Evolutionary conservation across 805 yeast genomes (phyloP).

Genomic region (Helenozyma baotianmanensis): DNA sequence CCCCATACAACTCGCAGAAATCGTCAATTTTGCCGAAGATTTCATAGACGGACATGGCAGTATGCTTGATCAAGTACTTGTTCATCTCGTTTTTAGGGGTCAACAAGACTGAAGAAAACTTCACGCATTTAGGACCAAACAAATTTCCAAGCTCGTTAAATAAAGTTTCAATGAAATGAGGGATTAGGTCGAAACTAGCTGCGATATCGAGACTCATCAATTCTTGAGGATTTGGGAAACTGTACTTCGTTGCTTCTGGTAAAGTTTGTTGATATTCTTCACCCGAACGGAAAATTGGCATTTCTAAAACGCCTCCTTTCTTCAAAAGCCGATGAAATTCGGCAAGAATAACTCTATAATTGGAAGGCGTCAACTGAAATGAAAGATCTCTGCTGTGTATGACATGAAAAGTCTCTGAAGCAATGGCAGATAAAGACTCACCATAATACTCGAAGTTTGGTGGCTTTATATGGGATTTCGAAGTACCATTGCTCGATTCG

Average conservation of each 20-base stretch:
- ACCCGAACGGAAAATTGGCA: slow-evolving; percentile 19
- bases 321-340: slow-evolving; percentile 35
- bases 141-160: slow-evolving; percentile 19
- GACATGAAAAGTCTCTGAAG: slow-evolving; percentile 28
- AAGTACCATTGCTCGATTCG: not conserved
- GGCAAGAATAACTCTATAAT: slow-evolving; percentile 20
- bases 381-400: slow-evolving; percentile 34
- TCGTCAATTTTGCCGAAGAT: slow-evolving; percentile 28
- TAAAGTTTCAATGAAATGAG: slow-evolving; percentile 21
- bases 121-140: slow-evolving; percentile 34
- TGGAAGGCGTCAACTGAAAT: slow-evolving; percentile 26
- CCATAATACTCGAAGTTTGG: slow-evolving; percentile 14
- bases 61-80: slow-evolving; percentile 25
- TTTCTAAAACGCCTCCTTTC: slow-evolving; percentile 31
- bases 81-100: slow-evolving; percentile 28
- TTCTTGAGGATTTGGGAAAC: slow-evolving; percentile 1
- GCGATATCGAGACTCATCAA: slow-evolving; percentile 7
- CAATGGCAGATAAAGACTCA: slow-evolving; percentile 21
- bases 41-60: slow-evolving; percentile 28
- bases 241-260: not conserved
- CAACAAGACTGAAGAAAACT: slow-evolving; percentile 25
- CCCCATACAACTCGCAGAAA: slow-evolving; percentile 18
- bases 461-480: slow-evolving; percentile 7
- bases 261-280: not conserved
- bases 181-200: slow-evolving; percentile 19